Percentiles rank a stretch among this genome's conserved stretches.
These are phyloP conservation scores for Stagonosporopsis tanaceti DNA, from an alignment of 2,329 filamentous ascomycete genomes.

Conservation along the genomic window DNA sequence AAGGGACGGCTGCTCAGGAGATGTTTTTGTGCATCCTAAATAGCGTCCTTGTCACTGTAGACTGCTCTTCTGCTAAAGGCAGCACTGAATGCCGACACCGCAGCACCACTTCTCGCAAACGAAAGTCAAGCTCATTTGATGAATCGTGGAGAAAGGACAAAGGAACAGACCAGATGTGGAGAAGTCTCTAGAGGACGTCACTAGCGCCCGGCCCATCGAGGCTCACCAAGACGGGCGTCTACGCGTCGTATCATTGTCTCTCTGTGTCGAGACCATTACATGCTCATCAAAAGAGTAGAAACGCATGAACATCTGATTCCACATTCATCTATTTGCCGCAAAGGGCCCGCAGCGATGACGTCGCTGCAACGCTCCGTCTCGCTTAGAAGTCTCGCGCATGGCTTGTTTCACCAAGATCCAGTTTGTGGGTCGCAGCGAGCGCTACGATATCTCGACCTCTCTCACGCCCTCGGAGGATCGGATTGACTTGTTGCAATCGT, in stretches of 20 bases:
- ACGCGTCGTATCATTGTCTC: slow-evolving; percentile 1
- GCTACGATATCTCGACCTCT: slow-evolving; percentile 3
- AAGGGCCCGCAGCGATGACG: slow-evolving; percentile 10
- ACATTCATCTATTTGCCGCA: slow-evolving; percentile 17
- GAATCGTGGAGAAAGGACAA: slow-evolving; percentile 2
- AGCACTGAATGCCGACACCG: not conserved
- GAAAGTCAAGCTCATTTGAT: not conserved
- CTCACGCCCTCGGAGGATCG: not conserved
- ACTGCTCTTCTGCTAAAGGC: not conserved
- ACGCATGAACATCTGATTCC: slow-evolving; percentile 8
- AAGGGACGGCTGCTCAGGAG: slow-evolving; percentile 4
- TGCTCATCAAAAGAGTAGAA: slow-evolving; percentile 2
- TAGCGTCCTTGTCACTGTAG: not conserved
- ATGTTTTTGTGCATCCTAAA: not conserved
- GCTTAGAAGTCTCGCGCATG: slow-evolving; percentile 7
- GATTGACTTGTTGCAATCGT: not conserved
- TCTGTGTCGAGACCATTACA: not conserved
- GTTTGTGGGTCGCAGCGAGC: slow-evolving; percentile 11
- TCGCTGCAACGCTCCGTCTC: slow-evolving; percentile 3
- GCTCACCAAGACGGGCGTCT: not conserved
- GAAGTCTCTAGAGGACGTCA: not conserved
- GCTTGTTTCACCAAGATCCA: slow-evolving; percentile 14
- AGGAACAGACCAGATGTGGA: slow-evolving; percentile 10
- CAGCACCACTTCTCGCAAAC: not conserved
- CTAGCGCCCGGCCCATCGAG: not conserved